Base-by-base conservation (phyloP, 2,329 filamentous ascomycete genomes). In the Sporothrix protearum region DNA sequence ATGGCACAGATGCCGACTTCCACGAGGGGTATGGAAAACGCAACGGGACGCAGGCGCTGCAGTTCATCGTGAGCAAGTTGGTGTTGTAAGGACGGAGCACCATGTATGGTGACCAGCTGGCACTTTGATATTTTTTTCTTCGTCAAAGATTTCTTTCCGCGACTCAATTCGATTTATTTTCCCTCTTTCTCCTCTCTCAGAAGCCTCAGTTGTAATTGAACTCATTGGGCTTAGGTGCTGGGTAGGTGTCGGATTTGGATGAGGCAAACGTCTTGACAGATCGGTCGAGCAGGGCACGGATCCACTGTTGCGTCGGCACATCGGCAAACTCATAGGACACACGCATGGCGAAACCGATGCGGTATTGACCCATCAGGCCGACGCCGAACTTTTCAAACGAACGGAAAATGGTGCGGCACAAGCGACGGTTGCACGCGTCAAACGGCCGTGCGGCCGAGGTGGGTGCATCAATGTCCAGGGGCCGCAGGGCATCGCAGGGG, bases 1-100 rank as follows among this genome's bases (percentile, higher is more conserved):
- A 84, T 59, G 87, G 87, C 22, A 86, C 80, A 71, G 81, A 87
- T 71, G 80, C 81, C 3, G 82, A 81, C 47, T 83, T 84, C 3
- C 88, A 89, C 76, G 85, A 89, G 77, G 83, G 84, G 1, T 90
- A 90, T 73, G 86, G 86, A 1, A 80, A 77, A 70, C 83, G 84
- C 73, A 89, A 89, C 74, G 88, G 87, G 2, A 79, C 82, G 45
- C 81, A 84, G 61, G 87, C 87, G n/a, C 77, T 89, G 47, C 76
- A 80, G 16, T 90, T 89, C 75, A 84, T 88, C 73, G 83, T 87
- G 78, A 82, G 79, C 76, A 87, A 86, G 79, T 73, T 88, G 59
- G 28, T 70, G 33, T 71, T 30, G 59, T 45, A 39, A 14, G 25
- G n/a, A n/a, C n/a, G n/a, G n/a, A n/a, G n/a, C n/a, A n/a, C n/a